Evolutionary conservation across 257 asterid species (phyloP).

Genomic region (Fraxinus pennsylvanica): DNA sequence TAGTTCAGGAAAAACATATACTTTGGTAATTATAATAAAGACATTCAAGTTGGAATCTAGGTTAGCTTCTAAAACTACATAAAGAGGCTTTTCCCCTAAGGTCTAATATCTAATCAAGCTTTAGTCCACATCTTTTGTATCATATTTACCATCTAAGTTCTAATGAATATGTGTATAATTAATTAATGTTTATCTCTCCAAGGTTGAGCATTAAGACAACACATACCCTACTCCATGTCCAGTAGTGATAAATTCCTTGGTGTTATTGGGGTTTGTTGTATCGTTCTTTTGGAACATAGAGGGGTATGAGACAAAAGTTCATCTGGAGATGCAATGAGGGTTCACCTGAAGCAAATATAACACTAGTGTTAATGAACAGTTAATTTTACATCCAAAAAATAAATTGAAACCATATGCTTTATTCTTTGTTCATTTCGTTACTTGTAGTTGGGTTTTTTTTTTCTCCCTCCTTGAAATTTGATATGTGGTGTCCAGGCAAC

Average conservation of each 20-base stretch:
- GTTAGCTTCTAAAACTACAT: not conserved
- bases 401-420: not conserved
- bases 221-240: not conserved
- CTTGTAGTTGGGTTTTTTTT: not conserved
- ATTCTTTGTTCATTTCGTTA: not conserved
- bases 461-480: slow-evolving; percentile 14
- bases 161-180: not conserved
- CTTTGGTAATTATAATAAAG: too few species aligned
- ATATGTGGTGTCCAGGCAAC: slow-evolving; percentile 46
- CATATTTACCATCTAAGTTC: not conserved
- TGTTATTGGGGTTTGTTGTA: not conserved
- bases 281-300: not conserved
- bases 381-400: not conserved
- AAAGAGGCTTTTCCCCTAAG: not conserved
- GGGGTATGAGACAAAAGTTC: not conserved
- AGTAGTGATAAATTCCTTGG: not conserved
- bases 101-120: not conserved
- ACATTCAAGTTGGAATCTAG: not conserved
- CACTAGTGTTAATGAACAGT: slow-evolving; percentile 2
- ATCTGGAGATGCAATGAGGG: not conserved
- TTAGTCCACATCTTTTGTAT: not conserved
- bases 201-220: not conserved
- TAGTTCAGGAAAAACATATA: not conserved
- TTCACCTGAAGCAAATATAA: not conserved
- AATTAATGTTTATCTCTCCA: not conserved